Conservation (phyloP, 2,329 filamentous ascomycete species). For the Aspergillus cejpii region DNA sequence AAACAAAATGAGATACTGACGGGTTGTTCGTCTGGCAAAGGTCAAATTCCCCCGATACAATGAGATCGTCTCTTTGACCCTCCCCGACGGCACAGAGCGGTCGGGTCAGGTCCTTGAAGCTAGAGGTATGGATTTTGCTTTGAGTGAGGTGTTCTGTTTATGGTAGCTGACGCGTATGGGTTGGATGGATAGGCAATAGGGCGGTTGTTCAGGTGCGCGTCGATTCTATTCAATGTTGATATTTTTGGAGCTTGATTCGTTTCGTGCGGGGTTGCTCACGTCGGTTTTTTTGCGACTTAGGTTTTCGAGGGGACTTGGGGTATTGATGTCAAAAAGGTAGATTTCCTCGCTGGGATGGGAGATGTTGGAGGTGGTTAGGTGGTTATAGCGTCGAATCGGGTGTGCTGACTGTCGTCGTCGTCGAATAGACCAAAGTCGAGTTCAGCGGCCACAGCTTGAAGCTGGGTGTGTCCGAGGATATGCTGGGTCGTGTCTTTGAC, state of each 20-base stretch:
- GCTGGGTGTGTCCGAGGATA: constrained; percentile 98
- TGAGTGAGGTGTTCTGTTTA: not conserved
- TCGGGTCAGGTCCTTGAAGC: constrained; percentile 96
- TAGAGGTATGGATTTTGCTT: constrained; percentile 58
- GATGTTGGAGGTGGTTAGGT: too few species aligned
- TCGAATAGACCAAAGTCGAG: constrained; percentile 78
- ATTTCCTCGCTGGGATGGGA: not conserved
- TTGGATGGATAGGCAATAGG: constrained; percentile 61
- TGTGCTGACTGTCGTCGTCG: constrained; percentile 15
- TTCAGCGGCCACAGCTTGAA: constrained; percentile 96
- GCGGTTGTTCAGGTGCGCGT: constrained; percentile 81
- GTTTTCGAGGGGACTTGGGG: constrained; percentile 96
- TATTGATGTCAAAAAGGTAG: constrained; percentile 96
- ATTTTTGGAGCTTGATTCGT: constrained; percentile 4
- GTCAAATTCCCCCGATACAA: constrained; percentile 98
- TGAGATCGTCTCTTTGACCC: constrained; percentile 92
- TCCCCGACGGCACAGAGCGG: constrained; percentile 89
- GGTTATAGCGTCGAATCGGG: too few species aligned
- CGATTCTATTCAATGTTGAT: constrained; percentile 6
- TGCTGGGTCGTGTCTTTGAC: constrained; percentile 98
- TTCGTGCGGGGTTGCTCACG: constrained; percentile 17
- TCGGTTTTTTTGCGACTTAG: constrained; percentile 42
- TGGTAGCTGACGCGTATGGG: constrained; percentile 13
- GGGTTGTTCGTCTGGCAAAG: constrained; percentile 44
- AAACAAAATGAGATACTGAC: constrained; percentile 12